Conservation (phyloP, 257 asterid species). For the Fraxinus anomala region DNA sequence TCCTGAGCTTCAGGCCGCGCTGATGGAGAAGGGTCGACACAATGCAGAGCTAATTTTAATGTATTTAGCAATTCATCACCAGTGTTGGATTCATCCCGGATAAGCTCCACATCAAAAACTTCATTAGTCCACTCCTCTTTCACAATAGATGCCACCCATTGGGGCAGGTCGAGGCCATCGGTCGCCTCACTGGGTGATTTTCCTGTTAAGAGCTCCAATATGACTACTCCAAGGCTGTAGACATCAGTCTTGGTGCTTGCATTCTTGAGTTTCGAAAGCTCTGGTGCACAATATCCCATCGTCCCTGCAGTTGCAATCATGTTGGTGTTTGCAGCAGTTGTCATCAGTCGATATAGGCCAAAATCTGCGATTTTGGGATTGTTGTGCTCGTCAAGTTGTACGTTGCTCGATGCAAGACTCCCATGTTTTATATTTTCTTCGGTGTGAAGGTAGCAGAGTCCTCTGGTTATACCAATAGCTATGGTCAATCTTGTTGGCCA, state of each 20-base stretch:
- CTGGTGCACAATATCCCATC: constrained; percentile 82
- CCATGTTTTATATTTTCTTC: constrained; percentile 60
- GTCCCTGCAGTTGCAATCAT: constrained; percentile 53
- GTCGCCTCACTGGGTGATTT: constrained; percentile 86
- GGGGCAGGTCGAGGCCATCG: constrained; percentile 82
- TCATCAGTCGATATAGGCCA: constrained; percentile 47
- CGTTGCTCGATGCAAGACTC: constrained; percentile 65
- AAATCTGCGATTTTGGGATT: constrained; percentile 67
- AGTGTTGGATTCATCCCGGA: constrained; percentile 58
- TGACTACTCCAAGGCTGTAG: constrained; percentile 82
- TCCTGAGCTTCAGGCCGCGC: constrained; percentile 80
- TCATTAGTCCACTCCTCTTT: constrained; percentile 95
- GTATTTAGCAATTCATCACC: constrained; percentile 78
- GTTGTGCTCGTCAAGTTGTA: constrained; percentile 63
- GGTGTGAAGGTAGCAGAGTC: constrained; percentile 63
- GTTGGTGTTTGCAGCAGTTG: constrained; percentile 46
- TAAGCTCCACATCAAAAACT: constrained; percentile 84
- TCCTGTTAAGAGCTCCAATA: constrained; percentile 85
- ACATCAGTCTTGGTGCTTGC: constrained; percentile 69
- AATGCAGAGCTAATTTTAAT: constrained; percentile 78
- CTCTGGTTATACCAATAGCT: constrained; percentile 68
- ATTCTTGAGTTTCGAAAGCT: constrained; percentile 69
- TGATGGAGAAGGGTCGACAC: constrained; percentile 82
- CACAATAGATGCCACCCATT: constrained; percentile 87
- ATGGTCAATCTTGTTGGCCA: constrained; percentile 81